Evolutionary conservation across 768 basidiomycete species (phyloP).

Genomic region (Amanita pseudoporphyria): DNA sequence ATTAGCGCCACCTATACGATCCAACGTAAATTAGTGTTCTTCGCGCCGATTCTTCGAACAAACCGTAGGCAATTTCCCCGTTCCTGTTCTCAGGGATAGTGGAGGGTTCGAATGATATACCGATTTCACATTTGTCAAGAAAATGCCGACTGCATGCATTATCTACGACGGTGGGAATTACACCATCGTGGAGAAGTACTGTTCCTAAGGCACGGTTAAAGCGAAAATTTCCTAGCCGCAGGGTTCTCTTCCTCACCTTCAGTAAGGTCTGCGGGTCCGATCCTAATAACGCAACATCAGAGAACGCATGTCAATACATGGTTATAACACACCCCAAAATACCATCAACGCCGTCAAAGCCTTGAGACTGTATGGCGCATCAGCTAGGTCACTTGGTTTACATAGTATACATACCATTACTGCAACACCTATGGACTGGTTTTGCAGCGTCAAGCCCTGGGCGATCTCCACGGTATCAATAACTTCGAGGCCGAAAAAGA

Average conservation of each 20-base stretch:
- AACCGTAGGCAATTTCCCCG: slow-evolving; percentile 1
- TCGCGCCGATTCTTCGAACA: not conserved
- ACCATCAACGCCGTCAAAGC: slow-evolving; percentile 46
- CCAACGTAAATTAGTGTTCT: not conserved
- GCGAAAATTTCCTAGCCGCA: not conserved
- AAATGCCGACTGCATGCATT: not conserved
- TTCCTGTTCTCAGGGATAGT: not conserved
- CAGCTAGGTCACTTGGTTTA: not conserved
- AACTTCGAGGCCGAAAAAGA: slow-evolving; percentile 46
- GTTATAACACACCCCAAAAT: slow-evolving; percentile 44
- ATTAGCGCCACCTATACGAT: not conserved
- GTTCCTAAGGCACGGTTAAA: slow-evolving; percentile 17
- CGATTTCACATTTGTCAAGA: not conserved
- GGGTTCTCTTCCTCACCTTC: slow-evolving; percentile 19
- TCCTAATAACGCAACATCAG: slow-evolving; percentile 23
- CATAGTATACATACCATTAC: slow-evolving; percentile 13
- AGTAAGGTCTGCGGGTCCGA: slow-evolving; percentile 53
- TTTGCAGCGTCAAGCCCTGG: slow-evolving; percentile 34
- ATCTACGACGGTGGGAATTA: slow-evolving; percentile 45
- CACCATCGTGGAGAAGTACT: slow-evolving; percentile 17
- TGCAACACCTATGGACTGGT: slow-evolving; percentile 57
- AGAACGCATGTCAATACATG: not conserved
- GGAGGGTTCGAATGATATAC: not conserved
- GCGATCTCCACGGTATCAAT: slow-evolving; percentile 46
- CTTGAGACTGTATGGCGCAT: slow-evolving; percentile 21